Evolutionary conservation across 108 stramenopile genomes (phyloP), one percentile per base, ranked within the genome.

Genomic region (Discostella stelligeroides): DNA sequence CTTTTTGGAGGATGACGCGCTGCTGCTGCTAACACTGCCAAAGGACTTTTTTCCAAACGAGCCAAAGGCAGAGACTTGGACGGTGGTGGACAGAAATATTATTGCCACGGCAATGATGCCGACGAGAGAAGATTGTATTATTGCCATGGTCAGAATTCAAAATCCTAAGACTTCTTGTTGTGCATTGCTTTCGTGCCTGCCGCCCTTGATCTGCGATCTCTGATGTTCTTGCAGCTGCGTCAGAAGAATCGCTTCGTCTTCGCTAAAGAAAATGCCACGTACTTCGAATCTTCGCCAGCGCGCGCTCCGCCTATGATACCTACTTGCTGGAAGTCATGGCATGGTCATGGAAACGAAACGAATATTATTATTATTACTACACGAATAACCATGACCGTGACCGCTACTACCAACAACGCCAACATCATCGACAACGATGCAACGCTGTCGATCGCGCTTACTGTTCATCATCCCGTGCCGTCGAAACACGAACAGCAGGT

Each of bases 61-160:
- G 67, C 67, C 67, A 20, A 68, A 68, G 21, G 67, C 67, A 13
- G 53, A 57, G 23, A 39, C 54, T 11, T 62, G 18, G 63, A 37
- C 18, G 56, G 46, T 37, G 51, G 43, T 25, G 14, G 37, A 20
- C 21, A 21, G 17, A 11, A 48, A 37, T 24, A 25, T 29, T 47
- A 20, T n/a, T 2, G 38, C 29, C 28, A 79, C 10, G 59, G 68
- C 40, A 9, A 24, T 48, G 64, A 17, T 20, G 57, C 57, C 17
- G 73, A 45, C 1, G 20, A 39, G 2, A 20, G 50, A 38, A 40
- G 51, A 34, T 57, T n/a, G 45, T 28, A 49, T 30, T 59, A 3
- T 61, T 7, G 30, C 37, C 37, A 34, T 61, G 59, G 10, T 50
- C n/a, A n/a, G n/a, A n/a, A n/a, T n/a, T n/a, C n/a, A n/a, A n/a